A percentile compares a stretch with the other conserved stretches of the same genome.
Conservation (phyloP, 1,139 yeast genomes). For the Cylindricascospora bacillispora region DNA sequence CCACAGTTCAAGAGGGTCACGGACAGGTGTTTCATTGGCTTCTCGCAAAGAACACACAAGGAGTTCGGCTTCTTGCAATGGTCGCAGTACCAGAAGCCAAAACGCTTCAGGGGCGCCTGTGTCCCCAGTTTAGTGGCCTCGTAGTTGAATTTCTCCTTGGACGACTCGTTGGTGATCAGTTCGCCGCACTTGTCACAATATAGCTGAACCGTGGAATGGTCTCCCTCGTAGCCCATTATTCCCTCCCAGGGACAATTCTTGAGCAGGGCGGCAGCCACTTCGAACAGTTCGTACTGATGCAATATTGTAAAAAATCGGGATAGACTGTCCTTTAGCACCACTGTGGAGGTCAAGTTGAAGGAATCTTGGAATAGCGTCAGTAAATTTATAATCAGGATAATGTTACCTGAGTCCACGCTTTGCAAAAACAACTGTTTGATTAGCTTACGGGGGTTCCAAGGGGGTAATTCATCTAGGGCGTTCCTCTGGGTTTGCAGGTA, state of each 20-base stretch:
- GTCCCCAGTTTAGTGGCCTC: slow-evolving; percentile 11
- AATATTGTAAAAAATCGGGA: slow-evolving; percentile 22
- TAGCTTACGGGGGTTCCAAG: slow-evolving; percentile 22
- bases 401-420: slow-evolving; percentile 22
- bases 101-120: slow-evolving; percentile 17
- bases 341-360: slow-evolving; percentile 14
- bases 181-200: slow-evolving; percentile 59
- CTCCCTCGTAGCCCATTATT: slow-evolving; percentile 18
- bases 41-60: slow-evolving; percentile 69
- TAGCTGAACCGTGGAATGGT: slow-evolving; percentile 39
- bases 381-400: slow-evolving; percentile 19
- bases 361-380: slow-evolving; percentile 19
- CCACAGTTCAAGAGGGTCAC: slow-evolving; percentile 69
- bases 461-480: slow-evolving; percentile 8
- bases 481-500: background rate
- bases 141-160: slow-evolving; percentile 31
- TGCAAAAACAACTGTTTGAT: slow-evolving; percentile 20
- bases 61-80: slow-evolving; percentile 48
- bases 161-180: slow-evolving; percentile 50
- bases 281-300: slow-evolving; percentile 25
- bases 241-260: slow-evolving; percentile 26
- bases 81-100: slow-evolving; percentile 82
- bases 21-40: slow-evolving; percentile 63
- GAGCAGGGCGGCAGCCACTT: slow-evolving; percentile 22
- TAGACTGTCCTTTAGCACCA: slow-evolving; percentile 19